Conservation (phyloP, 306 rosid genomes). For the Prunus davidiana region DNA sequence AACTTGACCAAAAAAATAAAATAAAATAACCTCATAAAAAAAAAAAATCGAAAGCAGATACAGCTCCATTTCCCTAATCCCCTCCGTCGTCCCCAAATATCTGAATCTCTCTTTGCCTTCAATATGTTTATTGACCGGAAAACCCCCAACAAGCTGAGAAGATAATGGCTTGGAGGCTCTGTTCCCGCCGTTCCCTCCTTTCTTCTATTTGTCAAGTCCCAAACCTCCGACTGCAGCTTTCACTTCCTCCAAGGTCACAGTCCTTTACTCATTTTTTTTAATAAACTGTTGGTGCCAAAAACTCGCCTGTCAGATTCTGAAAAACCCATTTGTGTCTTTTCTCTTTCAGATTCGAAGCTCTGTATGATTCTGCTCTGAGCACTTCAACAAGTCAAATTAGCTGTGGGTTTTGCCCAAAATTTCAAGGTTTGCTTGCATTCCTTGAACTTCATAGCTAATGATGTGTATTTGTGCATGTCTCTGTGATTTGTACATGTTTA, state of each 20-base stretch:
- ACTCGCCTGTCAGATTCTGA: constrained; percentile 5
- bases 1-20: too few species aligned
- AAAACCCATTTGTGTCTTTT: constrained; percentile 6
- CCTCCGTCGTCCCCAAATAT: too few species aligned
- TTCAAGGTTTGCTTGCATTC: constrained; percentile 50
- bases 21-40: too few species aligned
- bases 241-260: constrained; percentile 38
- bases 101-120: too few species aligned
- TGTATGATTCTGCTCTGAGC: constrained; percentile 18
- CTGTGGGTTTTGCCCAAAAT: constrained; percentile 26
- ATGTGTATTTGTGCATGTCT: background rate
- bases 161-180: constrained; percentile 40
- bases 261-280: constrained; percentile 2
- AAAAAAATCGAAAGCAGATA: too few species aligned
- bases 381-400: constrained; percentile 15
- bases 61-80: too few species aligned
- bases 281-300: constrained; percentile 4
- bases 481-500: background rate
- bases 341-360: constrained; percentile 38
- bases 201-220: constrained; percentile 27
- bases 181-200: constrained; percentile 33
- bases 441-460: background rate
- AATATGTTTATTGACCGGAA: background rate
- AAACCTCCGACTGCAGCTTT: constrained; percentile 27
- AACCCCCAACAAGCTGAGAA: background rate